Evolutionary conservation across 768 basidiomycete species (phyloP).

Genomic region (Xerocomus potaroensis): DNA sequence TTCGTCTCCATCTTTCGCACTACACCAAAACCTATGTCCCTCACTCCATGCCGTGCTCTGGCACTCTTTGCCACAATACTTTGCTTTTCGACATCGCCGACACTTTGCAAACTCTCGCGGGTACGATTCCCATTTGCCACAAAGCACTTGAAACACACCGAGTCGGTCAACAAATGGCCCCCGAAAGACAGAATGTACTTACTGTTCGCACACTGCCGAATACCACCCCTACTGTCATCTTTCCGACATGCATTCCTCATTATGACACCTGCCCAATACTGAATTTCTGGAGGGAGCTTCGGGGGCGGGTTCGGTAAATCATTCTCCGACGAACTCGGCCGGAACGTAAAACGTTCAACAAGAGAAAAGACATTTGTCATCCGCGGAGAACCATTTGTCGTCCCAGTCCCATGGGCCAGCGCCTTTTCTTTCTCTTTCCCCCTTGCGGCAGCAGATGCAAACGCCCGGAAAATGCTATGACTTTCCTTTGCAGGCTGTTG

Average conservation of each 20-base stretch:
- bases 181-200: conserved; percentile 29
- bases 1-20: conserved; percentile 55
- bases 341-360: conserved; percentile 94
- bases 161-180: background rate
- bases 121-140: conserved; percentile 89
- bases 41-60: conserved; percentile 96
- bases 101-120: conserved; percentile 98
- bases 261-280: conserved; percentile 99
- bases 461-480: conserved; percentile 44
- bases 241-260: conserved; percentile 99
- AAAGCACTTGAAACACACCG: conserved; percentile 59
- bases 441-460: conserved; percentile 39
- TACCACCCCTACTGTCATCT: conserved; percentile 89
- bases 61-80: conserved; percentile 97
- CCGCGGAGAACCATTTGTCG: conserved; percentile 24
- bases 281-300: conserved; percentile 81
- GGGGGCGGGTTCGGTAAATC: conserved; percentile 67
- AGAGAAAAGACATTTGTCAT: conserved; percentile 94
- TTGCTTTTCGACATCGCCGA: conserved; percentile 91
- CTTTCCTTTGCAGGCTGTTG: conserved; percentile 30
- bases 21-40: conserved; percentile 94
- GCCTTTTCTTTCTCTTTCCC: conserved; percentile 47
- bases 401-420: conserved; percentile 17
- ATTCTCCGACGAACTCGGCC: conserved; percentile 78
- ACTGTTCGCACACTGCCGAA: conserved; percentile 97